phyloP scores from a whole-genome alignment of 2,329 filamentous ascomycete genomes.

The Ophiostoma sp. region DNA sequence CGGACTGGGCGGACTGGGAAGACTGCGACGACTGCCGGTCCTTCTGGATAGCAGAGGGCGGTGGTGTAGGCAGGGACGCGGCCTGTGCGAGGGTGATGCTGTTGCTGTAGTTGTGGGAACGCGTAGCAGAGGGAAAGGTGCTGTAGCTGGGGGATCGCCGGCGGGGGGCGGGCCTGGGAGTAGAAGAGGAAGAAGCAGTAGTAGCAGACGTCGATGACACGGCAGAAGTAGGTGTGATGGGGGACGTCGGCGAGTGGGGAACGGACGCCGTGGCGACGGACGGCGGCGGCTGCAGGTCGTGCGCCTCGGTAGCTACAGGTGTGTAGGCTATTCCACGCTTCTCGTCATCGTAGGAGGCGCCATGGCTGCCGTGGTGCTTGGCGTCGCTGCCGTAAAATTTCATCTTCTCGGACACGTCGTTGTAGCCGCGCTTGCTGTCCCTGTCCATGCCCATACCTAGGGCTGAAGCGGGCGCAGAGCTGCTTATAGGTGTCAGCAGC shows the following conservation, averaged over 20 bases:
- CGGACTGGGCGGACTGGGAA: background rate
- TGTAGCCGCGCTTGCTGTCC: constrained; percentile 4
- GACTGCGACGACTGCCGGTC: background rate
- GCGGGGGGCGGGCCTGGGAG: background rate
- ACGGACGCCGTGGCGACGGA: background rate
- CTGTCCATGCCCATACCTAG: background rate
- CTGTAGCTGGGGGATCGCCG: constrained; percentile 21
- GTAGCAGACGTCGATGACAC: background rate
- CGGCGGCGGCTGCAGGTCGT: background rate
- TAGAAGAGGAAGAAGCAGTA: background rate
- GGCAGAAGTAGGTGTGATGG: background rate
- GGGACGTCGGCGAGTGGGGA: background rate
- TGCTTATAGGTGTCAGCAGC: background rate
- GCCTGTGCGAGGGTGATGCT: background rate
- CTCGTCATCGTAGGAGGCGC: background rate
- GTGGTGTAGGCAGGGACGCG: background rate
- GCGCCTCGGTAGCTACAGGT: background rate
- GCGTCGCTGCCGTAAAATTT: background rate
- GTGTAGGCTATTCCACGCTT: background rate
- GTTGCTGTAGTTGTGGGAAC: constrained; percentile 9
- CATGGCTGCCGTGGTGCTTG: background rate
- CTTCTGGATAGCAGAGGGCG: background rate
- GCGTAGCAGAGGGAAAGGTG: constrained; percentile 16
- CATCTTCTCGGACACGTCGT: constrained; percentile 8
- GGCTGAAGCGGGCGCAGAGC: constrained; percentile 36